These are phyloP conservation scores for Botrytis fabae DNA, from an alignment of 2,329 filamentous ascomycete genomes.

Conservation along the genomic window DNA sequence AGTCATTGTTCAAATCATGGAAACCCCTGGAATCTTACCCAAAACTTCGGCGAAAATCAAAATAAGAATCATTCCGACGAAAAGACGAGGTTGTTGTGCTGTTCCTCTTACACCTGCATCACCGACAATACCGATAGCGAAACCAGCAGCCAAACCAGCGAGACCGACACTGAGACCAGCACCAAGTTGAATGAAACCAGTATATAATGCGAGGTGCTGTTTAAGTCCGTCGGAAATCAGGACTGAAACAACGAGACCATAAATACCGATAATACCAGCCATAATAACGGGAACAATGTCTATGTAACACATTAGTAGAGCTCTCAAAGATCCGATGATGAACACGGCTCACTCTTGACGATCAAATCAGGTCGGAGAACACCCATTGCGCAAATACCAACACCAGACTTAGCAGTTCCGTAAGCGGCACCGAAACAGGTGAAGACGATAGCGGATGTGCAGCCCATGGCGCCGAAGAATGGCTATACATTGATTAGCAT, in stretches of 20 bases:
- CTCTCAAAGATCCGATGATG: conserved; percentile 6
- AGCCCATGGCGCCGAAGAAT: conserved; percentile 98
- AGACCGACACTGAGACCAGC: conserved; percentile 81
- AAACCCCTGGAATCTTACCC: conserved; percentile 54
- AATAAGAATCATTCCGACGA: conserved; percentile 80
- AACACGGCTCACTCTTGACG: conserved; percentile 82
- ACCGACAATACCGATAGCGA: conserved; percentile 85
- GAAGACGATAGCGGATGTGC: conserved; percentile 92
- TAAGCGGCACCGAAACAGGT: conserved; percentile 96
- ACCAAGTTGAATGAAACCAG: conserved; percentile 82
- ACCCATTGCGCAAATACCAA: conserved; percentile 98
- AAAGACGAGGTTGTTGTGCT: conserved; percentile 66
- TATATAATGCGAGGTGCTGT: conserved; percentile 73
- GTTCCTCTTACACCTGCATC: conserved; percentile 87
- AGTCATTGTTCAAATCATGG: conserved; percentile 32
- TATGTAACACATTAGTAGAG: conserved; percentile 44
- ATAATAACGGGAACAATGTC: conserved; percentile 99
- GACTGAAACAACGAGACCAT: conserved; percentile 85
- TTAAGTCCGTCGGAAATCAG: conserved; percentile 78
- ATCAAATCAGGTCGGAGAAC: conserved; percentile 96
- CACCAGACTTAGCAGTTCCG: conserved; percentile 98
- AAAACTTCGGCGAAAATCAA: conserved; percentile 84
- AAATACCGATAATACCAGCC: conserved; percentile 99
- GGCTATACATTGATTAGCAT: conserved; percentile 50
- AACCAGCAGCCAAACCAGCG: conserved; percentile 79